Conservation (phyloP, 805 yeast genomes). For the Candida jianshihensis region DNA sequence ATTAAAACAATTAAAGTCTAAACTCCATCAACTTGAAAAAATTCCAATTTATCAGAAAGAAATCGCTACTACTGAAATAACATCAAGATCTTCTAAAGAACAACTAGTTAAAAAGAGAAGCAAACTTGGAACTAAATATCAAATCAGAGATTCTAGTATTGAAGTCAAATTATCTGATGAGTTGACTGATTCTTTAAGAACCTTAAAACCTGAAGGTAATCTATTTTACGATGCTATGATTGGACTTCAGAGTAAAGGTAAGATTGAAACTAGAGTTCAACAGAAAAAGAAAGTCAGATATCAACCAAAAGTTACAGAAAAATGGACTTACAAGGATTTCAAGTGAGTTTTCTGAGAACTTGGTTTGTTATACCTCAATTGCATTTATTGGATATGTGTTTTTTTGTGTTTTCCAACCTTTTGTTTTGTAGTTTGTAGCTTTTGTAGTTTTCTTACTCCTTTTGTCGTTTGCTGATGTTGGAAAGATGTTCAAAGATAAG, state of each 20-base stretch:
- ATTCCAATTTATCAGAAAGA: conserved; percentile 30
- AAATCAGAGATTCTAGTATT: conserved; percentile 39
- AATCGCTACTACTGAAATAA: conserved; percentile 15
- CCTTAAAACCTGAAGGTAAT: conserved; percentile 86
- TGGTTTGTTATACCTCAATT: too few relatives aligned
- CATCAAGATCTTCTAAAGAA: conserved; percentile 16
- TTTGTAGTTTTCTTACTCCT: too few relatives aligned
- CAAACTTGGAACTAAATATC: conserved; percentile 39
- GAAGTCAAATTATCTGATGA: conserved; percentile 88
- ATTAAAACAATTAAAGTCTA: conserved; percentile 51
- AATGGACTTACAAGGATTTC: conserved; percentile 90
- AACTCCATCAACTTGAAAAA: conserved; percentile 51
- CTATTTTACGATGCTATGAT: conserved; percentile 75
- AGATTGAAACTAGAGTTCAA: conserved; percentile 77
- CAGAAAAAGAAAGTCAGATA: conserved; percentile 56
- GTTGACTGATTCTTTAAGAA: conserved; percentile 75
- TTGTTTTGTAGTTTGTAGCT: too few relatives aligned
- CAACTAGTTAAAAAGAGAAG: conserved; percentile 29
- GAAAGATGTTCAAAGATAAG: too few relatives aligned
- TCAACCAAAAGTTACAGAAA: conserved; percentile 74
- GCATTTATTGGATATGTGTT: too few relatives aligned
- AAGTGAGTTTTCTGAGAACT: conserved; percentile 36
- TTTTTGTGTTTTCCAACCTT: too few relatives aligned
- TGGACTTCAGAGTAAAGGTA: conserved; percentile 76
- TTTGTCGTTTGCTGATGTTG: too few relatives aligned